These are phyloP conservation scores for Exophiala sp. DNA, from an alignment of 2,329 filamentous ascomycete genomes.

Conservation along the genomic window DNA sequence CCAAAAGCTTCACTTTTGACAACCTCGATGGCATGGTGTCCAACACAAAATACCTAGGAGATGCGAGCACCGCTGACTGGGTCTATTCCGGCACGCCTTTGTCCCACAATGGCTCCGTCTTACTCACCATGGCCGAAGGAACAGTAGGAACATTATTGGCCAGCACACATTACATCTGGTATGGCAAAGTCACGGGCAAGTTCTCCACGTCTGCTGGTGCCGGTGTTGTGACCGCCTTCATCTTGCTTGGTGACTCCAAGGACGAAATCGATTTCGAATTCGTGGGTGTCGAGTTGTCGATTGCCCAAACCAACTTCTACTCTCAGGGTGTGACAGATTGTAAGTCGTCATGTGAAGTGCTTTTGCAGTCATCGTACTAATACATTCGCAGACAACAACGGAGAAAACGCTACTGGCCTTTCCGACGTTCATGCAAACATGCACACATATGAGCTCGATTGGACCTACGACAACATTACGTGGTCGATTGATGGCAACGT, in stretches of 20 bases:
- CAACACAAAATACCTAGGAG: slow-evolving; percentile 81
- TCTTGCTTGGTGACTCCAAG: slow-evolving; percentile 90
- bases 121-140: slow-evolving; percentile 84
- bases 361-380: not conserved
- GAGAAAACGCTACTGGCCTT: slow-evolving; percentile 61
- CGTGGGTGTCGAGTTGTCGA: slow-evolving; percentile 72
- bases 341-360: slow-evolving; percentile 47
- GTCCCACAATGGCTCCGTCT: slow-evolving; percentile 61
- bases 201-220: slow-evolving; percentile 79
- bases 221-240: slow-evolving; percentile 96
- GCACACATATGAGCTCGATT: slow-evolving; percentile 91
- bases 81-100: slow-evolving; percentile 76
- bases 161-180: slow-evolving; percentile 89
- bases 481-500: slow-evolving; percentile 84
- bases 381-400: slow-evolving; percentile 63
- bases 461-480: slow-evolving; percentile 79
- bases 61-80: slow-evolving; percentile 78
- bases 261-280: slow-evolving; percentile 99
- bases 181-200: slow-evolving; percentile 82
- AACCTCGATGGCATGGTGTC: slow-evolving; percentile 65
- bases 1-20: slow-evolving; percentile 69
- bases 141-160: slow-evolving; percentile 85
- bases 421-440: slow-evolving; percentile 70
- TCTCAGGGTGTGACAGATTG: slow-evolving; percentile 90
- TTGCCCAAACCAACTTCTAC: slow-evolving; percentile 93